Conservation (phyloP, 225 moss, liverwort and hornwort genomes). For the Sphagnum tenellum region DNA sequence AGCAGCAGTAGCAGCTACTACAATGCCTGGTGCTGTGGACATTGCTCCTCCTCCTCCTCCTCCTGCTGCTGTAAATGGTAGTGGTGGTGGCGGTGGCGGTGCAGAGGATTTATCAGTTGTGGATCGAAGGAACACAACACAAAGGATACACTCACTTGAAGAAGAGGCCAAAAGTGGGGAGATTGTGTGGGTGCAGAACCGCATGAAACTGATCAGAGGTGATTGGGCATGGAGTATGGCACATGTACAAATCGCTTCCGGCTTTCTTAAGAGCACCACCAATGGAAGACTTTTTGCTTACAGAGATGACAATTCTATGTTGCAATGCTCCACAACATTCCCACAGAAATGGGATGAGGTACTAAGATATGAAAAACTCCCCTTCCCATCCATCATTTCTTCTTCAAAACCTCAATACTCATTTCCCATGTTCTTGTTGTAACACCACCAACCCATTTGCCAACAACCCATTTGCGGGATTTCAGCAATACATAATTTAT, state of each 20-base stretch:
- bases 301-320: conserved; percentile 29
- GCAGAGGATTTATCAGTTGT: too few relatives aligned
- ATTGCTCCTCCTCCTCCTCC: too few relatives aligned
- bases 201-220: conserved; percentile 56
- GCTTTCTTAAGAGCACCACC: conserved; percentile 43
- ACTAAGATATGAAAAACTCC: too few relatives aligned
- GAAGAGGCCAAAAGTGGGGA: conserved; percentile 34
- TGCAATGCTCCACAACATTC: conserved; percentile 52
- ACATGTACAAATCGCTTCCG: conserved; percentile 46
- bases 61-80: too few relatives aligned
- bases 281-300: conserved; percentile 61
- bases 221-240: conserved; percentile 47
- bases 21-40: too few relatives aligned
- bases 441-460: too few relatives aligned
- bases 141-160: conserved; percentile 27
- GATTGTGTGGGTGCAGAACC: conserved; percentile 46
- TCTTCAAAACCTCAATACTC: not conserved
- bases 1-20: too few relatives aligned
- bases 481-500: too few relatives aligned
- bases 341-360: conserved; percentile 57
- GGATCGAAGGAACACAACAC: conserved; percentile 6
- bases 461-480: too few relatives aligned
- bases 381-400: not conserved
- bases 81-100: too few relatives aligned
- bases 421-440: too few relatives aligned